Percentiles rank a stretch among this genome's conserved stretches.
phyloP scores from a whole-genome alignment of 2,329 filamentous ascomycete species.

The Beauveria rudraprayagi region DNA sequence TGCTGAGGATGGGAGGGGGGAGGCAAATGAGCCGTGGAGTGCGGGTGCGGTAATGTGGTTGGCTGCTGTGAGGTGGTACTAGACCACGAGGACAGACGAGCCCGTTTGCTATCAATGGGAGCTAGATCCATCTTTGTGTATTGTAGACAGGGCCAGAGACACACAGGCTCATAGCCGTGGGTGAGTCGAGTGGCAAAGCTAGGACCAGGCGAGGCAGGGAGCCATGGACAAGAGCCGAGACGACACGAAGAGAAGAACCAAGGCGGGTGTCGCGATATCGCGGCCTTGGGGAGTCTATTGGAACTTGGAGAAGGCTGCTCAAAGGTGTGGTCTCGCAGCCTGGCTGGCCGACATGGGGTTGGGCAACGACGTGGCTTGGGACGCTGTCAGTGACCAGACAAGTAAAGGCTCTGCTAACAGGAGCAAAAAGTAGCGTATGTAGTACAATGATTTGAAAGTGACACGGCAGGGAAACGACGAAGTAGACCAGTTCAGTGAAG shows the following conservation, averaged over 20 bases:
- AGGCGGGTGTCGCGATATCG: conserved; percentile 5
- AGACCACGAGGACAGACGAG: conserved; percentile 38
- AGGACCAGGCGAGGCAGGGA: conserved; percentile 9
- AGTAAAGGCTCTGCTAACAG: neutral
- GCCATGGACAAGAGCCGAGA: conserved; percentile 11
- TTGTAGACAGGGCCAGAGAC: conserved; percentile 11
- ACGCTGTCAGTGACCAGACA: conserved; percentile 4
- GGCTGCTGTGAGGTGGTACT: conserved; percentile 27
- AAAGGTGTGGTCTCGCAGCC: conserved; percentile 2
- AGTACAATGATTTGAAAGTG: conserved; percentile 6
- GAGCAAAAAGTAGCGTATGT: neutral
- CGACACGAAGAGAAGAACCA: conserved; percentile 2
- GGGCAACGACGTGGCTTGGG: conserved; percentile 8
- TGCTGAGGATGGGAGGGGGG: conserved; percentile 35
- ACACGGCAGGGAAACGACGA: conserved; percentile 6
- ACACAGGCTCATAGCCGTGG: conserved; percentile 12
- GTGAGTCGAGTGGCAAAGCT: conserved; percentile 11
- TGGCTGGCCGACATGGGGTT: conserved; percentile 7
- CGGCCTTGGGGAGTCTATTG: conserved; percentile 6
- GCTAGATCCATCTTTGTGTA: conserved; percentile 43
- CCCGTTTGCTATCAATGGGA: conserved; percentile 44
- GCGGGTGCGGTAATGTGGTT: conserved; percentile 13
- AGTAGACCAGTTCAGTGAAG: neutral
- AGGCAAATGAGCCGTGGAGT: conserved; percentile 20
- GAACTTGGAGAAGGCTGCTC: neutral